phyloP scores from a whole-genome alignment of 2,329 filamentous ascomycete species.

The Tricladium varicosporioides region DNA sequence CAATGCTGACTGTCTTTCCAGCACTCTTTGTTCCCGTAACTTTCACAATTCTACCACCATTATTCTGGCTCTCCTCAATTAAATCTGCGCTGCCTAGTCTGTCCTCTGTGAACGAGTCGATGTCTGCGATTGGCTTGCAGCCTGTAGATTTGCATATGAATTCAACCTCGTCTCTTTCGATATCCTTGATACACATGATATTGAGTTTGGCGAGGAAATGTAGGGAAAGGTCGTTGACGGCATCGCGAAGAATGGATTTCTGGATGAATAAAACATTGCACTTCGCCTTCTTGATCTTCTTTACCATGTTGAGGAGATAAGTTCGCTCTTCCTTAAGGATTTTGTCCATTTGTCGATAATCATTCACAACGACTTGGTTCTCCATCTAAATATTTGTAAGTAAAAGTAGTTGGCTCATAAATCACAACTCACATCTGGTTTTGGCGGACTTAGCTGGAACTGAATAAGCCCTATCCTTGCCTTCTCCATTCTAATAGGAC shows the following conservation, averaged over 20 bases:
- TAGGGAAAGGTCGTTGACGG: constrained; percentile 94
- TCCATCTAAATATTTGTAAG: constrained; percentile 68
- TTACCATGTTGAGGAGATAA: constrained; percentile 97
- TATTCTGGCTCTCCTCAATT: constrained; percentile 85
- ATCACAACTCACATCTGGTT: constrained; percentile 72
- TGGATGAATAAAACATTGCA: constrained; percentile 98
- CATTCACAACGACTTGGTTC: constrained; percentile 98
- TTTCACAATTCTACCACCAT: constrained; percentile 90
- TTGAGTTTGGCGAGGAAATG: constrained; percentile 97
- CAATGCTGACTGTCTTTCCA: constrained; percentile 88
- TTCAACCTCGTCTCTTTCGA: constrained; percentile 97
- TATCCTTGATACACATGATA: constrained; percentile 94
- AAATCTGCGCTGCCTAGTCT: constrained; percentile 93
- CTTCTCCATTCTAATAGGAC: constrained; percentile 93
- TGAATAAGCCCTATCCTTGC: constrained; percentile 95
- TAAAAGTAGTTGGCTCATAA: not conserved
- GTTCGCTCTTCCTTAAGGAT: constrained; percentile 98
- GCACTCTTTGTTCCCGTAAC: constrained; percentile 84
- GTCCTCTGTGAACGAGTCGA: constrained; percentile 98
- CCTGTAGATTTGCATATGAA: constrained; percentile 99
- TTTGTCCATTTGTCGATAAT: constrained; percentile 99
- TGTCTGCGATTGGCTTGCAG: constrained; percentile 97
- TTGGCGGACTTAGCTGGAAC: constrained; percentile 96
- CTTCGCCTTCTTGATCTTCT: constrained; percentile 99
- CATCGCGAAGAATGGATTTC: constrained; percentile 96